phyloP scores from a whole-genome alignment of 2,329 filamentous ascomycete species.

The Pseudogymnoascus sp. region DNA sequence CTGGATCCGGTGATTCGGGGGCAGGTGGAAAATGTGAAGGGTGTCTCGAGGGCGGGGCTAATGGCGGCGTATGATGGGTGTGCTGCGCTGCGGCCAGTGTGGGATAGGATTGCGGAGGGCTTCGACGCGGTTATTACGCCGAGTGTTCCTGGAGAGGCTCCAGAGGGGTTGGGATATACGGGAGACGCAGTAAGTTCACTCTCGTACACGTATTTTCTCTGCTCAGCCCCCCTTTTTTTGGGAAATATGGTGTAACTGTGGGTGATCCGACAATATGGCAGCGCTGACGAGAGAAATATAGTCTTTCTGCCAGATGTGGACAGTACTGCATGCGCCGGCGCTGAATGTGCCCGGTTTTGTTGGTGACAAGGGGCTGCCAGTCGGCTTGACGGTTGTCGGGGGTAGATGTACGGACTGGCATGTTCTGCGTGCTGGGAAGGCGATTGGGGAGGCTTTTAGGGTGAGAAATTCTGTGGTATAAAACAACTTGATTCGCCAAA shows the following conservation, averaged over 20 bases:
- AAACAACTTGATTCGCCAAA: too few species aligned
- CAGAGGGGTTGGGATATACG: constrained; percentile 44
- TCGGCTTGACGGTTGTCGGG: constrained; percentile 48
- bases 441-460: constrained; percentile 35
- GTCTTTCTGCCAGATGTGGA: constrained; percentile 27
- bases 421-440: constrained; percentile 35
- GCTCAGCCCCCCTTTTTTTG: neutral
- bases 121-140: constrained; percentile 53
- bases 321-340: constrained; percentile 49
- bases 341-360: constrained; percentile 58
- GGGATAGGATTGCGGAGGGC: constrained; percentile 43
- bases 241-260: neutral
- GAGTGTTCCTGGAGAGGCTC: constrained; percentile 53
- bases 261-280: neutral
- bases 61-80: constrained; percentile 49
- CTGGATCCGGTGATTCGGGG: constrained; percentile 38
- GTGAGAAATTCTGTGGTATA: neutral
- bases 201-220: neutral
- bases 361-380: constrained; percentile 49
- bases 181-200: constrained; percentile 41
- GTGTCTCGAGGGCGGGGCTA: constrained; percentile 39
- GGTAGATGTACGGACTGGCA: constrained; percentile 39
- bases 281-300: constrained; percentile 6
- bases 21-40: constrained; percentile 43
- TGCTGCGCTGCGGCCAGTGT: constrained; percentile 44